These are phyloP conservation scores for Penicillium soppii DNA, from an alignment of 495 filamentous ascomycete genomes.

Conservation along the genomic window DNA sequence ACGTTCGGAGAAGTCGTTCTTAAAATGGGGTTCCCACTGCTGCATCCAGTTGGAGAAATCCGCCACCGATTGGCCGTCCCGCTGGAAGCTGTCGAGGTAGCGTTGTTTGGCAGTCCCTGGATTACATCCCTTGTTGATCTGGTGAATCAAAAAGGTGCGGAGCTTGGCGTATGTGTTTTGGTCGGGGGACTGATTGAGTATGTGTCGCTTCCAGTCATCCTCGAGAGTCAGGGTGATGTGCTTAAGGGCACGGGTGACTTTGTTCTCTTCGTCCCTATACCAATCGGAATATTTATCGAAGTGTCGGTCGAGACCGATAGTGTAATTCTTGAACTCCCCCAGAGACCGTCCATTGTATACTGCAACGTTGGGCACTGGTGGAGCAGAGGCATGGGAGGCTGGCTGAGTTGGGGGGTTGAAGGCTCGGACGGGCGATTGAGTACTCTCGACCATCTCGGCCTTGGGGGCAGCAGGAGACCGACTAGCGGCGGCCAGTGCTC, in stretches of 20 bases:
- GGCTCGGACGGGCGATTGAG: background rate
- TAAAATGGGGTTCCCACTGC: conserved; percentile 9
- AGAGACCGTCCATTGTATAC: conserved; percentile 7
- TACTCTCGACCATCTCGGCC: background rate
- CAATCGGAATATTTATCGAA: conserved; percentile 7
- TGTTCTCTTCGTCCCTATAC: background rate
- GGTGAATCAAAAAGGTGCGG: conserved; percentile 6
- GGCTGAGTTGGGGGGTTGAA: background rate
- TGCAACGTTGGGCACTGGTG: conserved; percentile 6
- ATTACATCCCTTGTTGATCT: background rate
- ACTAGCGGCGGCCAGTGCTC: conserved; percentile 6
- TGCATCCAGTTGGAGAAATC: conserved; percentile 16
- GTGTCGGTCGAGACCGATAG: conserved; percentile 4
- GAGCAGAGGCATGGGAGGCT: background rate
- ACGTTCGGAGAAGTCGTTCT: background rate
- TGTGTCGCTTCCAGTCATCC: conserved; percentile 4
- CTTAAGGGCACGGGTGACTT: conserved; percentile 3
- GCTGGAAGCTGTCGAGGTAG: conserved; percentile 6
- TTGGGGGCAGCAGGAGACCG: background rate
- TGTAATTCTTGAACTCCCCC: conserved; percentile 5
- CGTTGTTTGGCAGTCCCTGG: background rate
- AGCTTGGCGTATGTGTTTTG: background rate
- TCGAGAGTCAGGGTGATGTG: conserved; percentile 4
- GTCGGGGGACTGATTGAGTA: background rate
- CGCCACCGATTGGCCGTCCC: conserved; percentile 3